Evolutionary conservation across 306 rosid genomes (phyloP).

Genomic region (Betula pendula): DNA sequence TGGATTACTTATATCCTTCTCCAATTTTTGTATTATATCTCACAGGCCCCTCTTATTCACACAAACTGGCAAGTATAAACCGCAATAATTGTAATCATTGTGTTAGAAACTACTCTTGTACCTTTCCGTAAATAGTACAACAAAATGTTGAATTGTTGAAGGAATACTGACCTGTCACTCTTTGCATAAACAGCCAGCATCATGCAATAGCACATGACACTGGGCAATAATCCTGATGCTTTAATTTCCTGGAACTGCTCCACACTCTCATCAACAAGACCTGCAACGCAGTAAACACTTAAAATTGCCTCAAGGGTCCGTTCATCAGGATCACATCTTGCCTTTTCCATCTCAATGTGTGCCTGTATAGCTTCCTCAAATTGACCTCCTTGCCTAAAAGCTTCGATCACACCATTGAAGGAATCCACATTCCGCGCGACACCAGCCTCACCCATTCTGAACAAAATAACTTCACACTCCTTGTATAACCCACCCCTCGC

Average conservation of each 20-base stretch:
- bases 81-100: background rate
- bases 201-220: conserved; percentile 94
- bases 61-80: background rate
- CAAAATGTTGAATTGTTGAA: background rate
- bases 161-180: conserved; percentile 65
- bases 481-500: conserved; percentile 81
- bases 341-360: conserved; percentile 75
- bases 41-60: background rate
- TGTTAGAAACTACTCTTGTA: conserved; percentile 12
- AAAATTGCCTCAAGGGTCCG: conserved; percentile 78
- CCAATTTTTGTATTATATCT: background rate
- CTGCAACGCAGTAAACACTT: conserved; percentile 78
- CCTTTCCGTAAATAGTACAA: conserved; percentile 20
- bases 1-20: background rate
- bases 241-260: conserved; percentile 92
- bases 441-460: conserved; percentile 62
- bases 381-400: conserved; percentile 85
- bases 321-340: conserved; percentile 74
- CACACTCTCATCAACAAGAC: conserved; percentile 84
- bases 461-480: conserved; percentile 66
- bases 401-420: conserved; percentile 75
- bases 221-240: conserved; percentile 72
- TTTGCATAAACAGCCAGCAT: conserved; percentile 90
- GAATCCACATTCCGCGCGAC: conserved; percentile 57
- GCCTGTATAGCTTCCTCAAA: conserved; percentile 85